Percentiles rank a stretch among this genome's conserved stretches.
phyloP scores from a whole-genome alignment of 2,329 filamentous ascomycete genomes.

The Spiromastix sp. region DNA sequence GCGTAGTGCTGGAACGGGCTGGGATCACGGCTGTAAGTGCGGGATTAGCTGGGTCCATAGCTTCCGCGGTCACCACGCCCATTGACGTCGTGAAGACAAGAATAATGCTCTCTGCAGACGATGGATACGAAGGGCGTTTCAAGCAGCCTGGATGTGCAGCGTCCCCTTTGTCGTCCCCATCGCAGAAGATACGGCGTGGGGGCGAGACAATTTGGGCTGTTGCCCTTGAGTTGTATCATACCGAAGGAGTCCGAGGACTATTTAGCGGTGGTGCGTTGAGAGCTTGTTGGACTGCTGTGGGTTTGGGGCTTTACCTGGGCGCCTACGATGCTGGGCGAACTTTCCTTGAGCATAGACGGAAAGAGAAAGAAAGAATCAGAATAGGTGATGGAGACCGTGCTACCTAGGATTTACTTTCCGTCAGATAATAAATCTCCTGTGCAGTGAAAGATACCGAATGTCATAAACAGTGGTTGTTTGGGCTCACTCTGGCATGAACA shows the following conservation, averaged over 20 bases:
- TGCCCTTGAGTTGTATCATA: conserved; percentile 52
- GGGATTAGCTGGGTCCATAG: conserved; percentile 60
- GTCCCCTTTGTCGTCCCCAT: neutral
- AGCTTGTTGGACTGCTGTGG: conserved; percentile 69
- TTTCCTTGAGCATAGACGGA: conserved; percentile 37
- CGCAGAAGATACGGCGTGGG: conserved; percentile 10
- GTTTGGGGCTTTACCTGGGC: conserved; percentile 74
- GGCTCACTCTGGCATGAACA: too few species aligned
- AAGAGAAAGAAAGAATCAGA: conserved; percentile 7
- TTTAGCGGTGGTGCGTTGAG: conserved; percentile 65
- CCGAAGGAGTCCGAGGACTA: conserved; percentile 61
- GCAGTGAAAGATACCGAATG: too few species aligned
- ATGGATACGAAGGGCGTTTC: conserved; percentile 10
- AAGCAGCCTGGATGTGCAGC: conserved; percentile 6
- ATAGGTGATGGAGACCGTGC: too few species aligned
- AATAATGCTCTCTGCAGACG: conserved; percentile 64
- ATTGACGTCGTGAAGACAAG: conserved; percentile 83
- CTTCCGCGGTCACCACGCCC: conserved; percentile 75
- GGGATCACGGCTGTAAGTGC: conserved; percentile 64
- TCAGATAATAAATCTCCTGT: too few species aligned
- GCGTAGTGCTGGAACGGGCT: conserved; percentile 51
- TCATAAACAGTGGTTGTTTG: too few species aligned
- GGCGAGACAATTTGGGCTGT: conserved; percentile 44
- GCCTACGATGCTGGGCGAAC: conserved; percentile 72
- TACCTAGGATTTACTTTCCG: too few species aligned